Conservation (phyloP, 495 filamentous ascomycete genomes). For the Tuber microsphaerosporum region DNA sequence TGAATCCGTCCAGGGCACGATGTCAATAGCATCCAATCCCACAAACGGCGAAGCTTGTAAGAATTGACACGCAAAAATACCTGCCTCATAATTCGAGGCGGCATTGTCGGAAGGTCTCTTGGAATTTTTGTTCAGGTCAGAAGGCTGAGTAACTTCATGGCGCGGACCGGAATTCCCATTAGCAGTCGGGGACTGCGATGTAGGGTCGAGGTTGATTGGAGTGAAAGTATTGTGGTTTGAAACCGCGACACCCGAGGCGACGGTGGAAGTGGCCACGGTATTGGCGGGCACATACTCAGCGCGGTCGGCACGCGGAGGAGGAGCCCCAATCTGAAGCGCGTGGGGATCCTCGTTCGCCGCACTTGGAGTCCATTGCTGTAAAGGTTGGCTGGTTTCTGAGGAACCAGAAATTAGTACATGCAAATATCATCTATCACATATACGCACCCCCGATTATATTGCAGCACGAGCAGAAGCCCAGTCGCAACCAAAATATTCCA, state of each 20-base stretch:
- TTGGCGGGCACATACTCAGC: not conserved
- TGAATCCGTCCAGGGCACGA: conserved; percentile 21
- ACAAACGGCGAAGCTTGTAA: conserved; percentile 34
- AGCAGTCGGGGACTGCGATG: conserved; percentile 18
- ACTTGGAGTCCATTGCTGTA: not conserved
- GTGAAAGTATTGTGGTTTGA: conserved; percentile 25
- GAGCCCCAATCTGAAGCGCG: conserved; percentile 24
- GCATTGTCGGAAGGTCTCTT: not conserved
- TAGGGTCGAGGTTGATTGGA: conserved; percentile 28
- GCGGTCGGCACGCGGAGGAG: conserved; percentile 21
- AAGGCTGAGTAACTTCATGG: not conserved
- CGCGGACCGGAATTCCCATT: conserved; percentile 8
- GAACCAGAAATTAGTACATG: not conserved
- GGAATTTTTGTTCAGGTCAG: not conserved
- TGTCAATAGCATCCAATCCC: conserved; percentile 21
- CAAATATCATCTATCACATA: conserved; percentile 2
- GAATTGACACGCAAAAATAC: conserved; percentile 32
- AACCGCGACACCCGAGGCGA: conserved; percentile 6
- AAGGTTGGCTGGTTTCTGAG: not conserved
- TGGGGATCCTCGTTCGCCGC: conserved; percentile 14
- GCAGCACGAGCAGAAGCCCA: conserved; percentile 2
- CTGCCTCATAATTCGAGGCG: conserved; percentile 18
- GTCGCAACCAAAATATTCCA: conserved; percentile 4
- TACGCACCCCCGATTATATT: conserved; percentile 2
- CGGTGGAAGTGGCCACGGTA: conserved; percentile 13